Base-by-base conservation (phyloP, 116 monocot genomes). In the Phalaenopsis hybrid region DNA sequence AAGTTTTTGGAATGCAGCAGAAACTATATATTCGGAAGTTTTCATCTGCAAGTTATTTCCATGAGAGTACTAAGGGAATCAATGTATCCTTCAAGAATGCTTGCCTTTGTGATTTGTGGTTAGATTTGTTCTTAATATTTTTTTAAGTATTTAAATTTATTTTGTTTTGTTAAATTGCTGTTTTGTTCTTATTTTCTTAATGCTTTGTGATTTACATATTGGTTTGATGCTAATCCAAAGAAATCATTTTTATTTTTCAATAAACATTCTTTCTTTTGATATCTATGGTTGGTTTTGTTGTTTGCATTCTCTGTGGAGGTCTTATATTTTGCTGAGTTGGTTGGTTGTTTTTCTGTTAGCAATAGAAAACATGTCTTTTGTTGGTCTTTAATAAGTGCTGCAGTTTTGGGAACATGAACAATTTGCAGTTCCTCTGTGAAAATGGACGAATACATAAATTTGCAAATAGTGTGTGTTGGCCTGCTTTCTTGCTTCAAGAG, bases 371-470 rank as follows among this genome's bases (percentile, higher is more conserved):
- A 63, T 63, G 21, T 4, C 20, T 7, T 63, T 63, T 63, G 63
- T 25, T 63, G 63, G 9, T 7, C 63, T 89, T 90, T 89, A 83
- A 88, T 73, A 44, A 76, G 59, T 85, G 41, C 72, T 87, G 81
- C 82, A 98, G 98, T 70, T 98, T 93, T 89, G 95, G 95, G 55
- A 98, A 93, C 84, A 45, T 93, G 75, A 90, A 82, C 77, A 98
- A 98, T 90, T 78, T 98, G 78, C 98, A 98, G 85, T 98, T 93
- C 79, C 87, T 98, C 21, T 93, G 89, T 87, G 98, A 98, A 89
- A 98, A 95, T 87, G 98, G 98, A 70, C 95, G 98, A 81, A 80
- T 92, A 83, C 98, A 98, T 46, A 98, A 98, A 76, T 93, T 98
- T 87, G 98, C 98, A 82, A 98, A 93, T 78, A 90, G 93, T 86